These are phyloP conservation scores for Aspergillus tamarii DNA, from an alignment of 2,329 filamentous ascomycete genomes.

Conservation along the genomic window DNA sequence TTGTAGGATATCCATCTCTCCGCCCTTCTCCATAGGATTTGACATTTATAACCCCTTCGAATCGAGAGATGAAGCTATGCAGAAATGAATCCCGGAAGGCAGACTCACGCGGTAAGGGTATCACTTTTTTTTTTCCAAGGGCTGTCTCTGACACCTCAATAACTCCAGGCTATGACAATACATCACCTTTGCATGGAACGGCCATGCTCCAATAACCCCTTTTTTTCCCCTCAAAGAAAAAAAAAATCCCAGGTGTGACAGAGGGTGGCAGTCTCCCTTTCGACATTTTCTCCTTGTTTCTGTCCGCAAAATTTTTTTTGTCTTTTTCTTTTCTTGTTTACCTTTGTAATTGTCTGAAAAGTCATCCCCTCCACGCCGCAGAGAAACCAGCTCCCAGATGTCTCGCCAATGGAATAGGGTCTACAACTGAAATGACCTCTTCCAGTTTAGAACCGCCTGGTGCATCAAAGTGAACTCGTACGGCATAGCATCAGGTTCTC, in stretches of 20 bases:
- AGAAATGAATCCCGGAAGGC: slow-evolving; percentile 41
- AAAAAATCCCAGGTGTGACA: slow-evolving; percentile 31
- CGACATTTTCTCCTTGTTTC: slow-evolving; percentile 13
- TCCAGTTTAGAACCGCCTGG: slow-evolving; percentile 34
- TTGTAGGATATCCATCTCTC: slow-evolving; percentile 30
- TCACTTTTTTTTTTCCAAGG: slow-evolving; percentile 45
- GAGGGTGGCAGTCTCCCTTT: slow-evolving; percentile 22
- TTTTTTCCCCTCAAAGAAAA: background rate
- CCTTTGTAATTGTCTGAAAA: slow-evolving; percentile 13
- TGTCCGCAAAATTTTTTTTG: slow-evolving; percentile 14
- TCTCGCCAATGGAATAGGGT: slow-evolving; percentile 28
- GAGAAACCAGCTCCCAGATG: slow-evolving; percentile 30
- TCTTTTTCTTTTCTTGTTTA: slow-evolving; percentile 19
- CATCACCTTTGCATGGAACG: slow-evolving; percentile 32
- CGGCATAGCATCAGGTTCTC: slow-evolving; percentile 35
- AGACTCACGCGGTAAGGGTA: slow-evolving; percentile 48
- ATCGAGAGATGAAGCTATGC: slow-evolving; percentile 41
- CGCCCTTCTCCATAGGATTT: slow-evolving; percentile 26
- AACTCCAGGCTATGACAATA: slow-evolving; percentile 42
- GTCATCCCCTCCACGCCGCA: slow-evolving; percentile 12
- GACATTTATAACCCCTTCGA: slow-evolving; percentile 31
- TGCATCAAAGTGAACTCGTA: slow-evolving; percentile 36
- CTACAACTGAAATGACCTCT: slow-evolving; percentile 33
- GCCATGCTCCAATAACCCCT: slow-evolving; percentile 32
- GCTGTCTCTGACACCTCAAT: slow-evolving; percentile 44